Base-by-base conservation (phyloP, 148 eudicot species). In the Agrostemma githago region DNA sequence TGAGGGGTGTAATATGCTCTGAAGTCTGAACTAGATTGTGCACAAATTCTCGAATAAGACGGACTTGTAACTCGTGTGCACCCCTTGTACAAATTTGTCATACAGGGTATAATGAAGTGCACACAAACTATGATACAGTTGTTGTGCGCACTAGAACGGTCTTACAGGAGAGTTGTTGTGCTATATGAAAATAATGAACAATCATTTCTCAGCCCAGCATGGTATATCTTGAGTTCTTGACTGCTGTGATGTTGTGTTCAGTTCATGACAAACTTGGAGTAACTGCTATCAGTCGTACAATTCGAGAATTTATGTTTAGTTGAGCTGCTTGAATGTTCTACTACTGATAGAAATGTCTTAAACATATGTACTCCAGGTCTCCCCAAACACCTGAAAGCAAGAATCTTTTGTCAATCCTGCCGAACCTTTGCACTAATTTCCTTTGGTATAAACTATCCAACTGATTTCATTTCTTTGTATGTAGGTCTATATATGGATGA, bases 401-500 rank as follows among this genome's bases (percentile, higher is more conserved):
- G 11, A 48, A 48, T 48, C 53, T 48, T 48, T 48, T 2, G 53
- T 48, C 11, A 10, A 8, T 48, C 53, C 53, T 48, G 11, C 53
- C 56, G 1, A 51, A 51, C 56, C 14, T 9, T 51, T 51, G 16
- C 14, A 4, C 56, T 48, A 46, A 2, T 9, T 51, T 10, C 56
- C 14, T 51, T 51, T 11, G 3, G 4, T 51, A 51, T 51, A 51
- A 51, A 51, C 14, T 51, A 4, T 51, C 56, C 34, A 26, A 26
- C 34, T 26, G 15, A 16, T 62, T 61, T 10, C 37, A 12, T 66
- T 38, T 20, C 60, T 9, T 2, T 68, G 26, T 21, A 57, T 77
- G 72, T 85, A 94, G 98, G 90, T 92, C 17, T 92, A 89, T 70
- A 90, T 87, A 67, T 95, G 98, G 98, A 95, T 95, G 91, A 87